Evolutionary conservation across 2,329 filamentous ascomycete genomes (phyloP), one percentile per base, ranked within the genome.

Genomic region (Fusarium siculi): DNA sequence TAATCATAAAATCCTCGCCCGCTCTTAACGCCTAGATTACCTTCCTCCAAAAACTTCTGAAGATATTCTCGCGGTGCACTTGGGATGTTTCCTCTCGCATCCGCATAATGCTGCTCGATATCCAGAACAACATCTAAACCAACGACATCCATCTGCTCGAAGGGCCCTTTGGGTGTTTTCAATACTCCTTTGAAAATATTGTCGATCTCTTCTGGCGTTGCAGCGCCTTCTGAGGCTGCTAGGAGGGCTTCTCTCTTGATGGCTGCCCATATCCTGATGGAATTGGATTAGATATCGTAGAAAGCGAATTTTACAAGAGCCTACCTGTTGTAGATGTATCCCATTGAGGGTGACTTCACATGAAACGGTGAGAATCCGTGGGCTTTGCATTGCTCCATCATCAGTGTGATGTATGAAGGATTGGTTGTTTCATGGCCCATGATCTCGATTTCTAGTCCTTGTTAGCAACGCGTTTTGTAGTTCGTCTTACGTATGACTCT

Each of bases 181-280:
- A 80, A 65, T 4, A 80, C 72, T 4, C 74, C 76, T 23, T 74
- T 77, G 63, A 80, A 80, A 12, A 80, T 79, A 32, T 71, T 70
- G 28, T 80, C 79, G 12, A 80, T 80, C 56, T 80, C 79, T 49
- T 79, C 68, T 1, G 79, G 79, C 6, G 78, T 78, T 12, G 78
- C 79, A 5, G 66, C 76, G 8, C 79, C 78, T 52, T 80, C 79
- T 14, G 79, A 74, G 9, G 79, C 79, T 2, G 79, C 70, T 8
- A 80, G 73, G 1, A 80, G 76, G 5, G 79, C 79, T 39, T 80
- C 79, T 53, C 79, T 62, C 25, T 80, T 80, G 30, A 80, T 80
- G 3, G 79, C 79, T 16, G 79, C 79, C 79, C 79, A 80, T 30
- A 80, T 80, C 14, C 79, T 80, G 23, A 25, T 2, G 12, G 7